These are phyloP conservation scores for Candida mesenterica DNA, from an alignment of 1,139 yeast genomes.

Conservation along the genomic window DNA sequence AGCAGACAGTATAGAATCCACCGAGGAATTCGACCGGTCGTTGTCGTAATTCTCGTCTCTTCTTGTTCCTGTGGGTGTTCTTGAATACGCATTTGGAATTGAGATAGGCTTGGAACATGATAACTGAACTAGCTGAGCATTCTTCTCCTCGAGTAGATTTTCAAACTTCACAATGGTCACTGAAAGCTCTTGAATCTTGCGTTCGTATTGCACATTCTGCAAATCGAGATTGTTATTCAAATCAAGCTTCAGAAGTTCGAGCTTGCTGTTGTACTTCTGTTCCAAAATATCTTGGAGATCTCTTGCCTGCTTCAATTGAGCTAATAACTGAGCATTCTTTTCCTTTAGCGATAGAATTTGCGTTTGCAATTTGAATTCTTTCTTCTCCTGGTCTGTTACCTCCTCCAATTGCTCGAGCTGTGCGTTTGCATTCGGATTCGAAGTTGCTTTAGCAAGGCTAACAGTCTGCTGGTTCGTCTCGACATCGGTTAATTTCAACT, in stretches of 20 bases:
- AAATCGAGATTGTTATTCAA: conserved; percentile 12
- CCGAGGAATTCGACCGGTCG: conserved; percentile 13
- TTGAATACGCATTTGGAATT: conserved; percentile 27
- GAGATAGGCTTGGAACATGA: conserved; percentile 43
- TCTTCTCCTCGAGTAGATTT: conserved; percentile 37
- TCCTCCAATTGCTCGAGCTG: neutral
- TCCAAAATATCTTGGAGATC: conserved; percentile 3
- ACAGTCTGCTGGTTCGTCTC: too few species aligned
- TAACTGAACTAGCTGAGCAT: conserved; percentile 33
- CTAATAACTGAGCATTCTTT: conserved; percentile 18
- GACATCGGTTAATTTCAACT: conserved; percentile 5
- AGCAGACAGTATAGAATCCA: conserved; percentile 9
- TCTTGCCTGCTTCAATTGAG: conserved; percentile 13
- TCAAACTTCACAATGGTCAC: conserved; percentile 34
- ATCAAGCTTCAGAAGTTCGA: conserved; percentile 27
- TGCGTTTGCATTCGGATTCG: neutral
- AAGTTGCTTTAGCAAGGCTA: neutral
- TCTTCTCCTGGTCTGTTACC: conserved; percentile 20
- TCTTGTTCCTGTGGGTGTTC: neutral
- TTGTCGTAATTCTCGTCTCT: conserved; percentile 4
- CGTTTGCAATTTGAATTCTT: conserved; percentile 18
- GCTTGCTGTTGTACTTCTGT: conserved; percentile 24
- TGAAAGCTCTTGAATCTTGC: conserved; percentile 32
- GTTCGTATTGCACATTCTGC: conserved; percentile 14
- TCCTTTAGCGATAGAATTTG: conserved; percentile 21